Percentiles rank a stretch among this genome's conserved stretches.
Evolutionary conservation across 2,329 filamentous ascomycete genomes (phyloP).

Genomic region (Lachnellula arida): DNA sequence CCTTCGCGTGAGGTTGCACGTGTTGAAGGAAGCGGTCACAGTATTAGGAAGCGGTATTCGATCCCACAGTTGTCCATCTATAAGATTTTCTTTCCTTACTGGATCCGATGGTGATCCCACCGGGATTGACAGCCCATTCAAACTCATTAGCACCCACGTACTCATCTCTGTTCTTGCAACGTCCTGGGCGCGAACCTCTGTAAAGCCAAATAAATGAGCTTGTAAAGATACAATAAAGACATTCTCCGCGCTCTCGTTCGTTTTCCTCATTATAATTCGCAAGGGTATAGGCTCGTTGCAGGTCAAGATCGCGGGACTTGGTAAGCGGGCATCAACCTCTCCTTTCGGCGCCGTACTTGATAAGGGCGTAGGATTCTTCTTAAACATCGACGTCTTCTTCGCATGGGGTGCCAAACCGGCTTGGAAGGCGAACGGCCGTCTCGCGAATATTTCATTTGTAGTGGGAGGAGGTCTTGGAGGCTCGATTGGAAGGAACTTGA

Average conservation of each 20-base stretch:
- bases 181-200: slow-evolving; percentile 73
- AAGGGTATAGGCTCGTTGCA: slow-evolving; percentile 84
- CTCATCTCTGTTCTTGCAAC: slow-evolving; percentile 64
- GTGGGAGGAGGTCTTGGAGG: slow-evolving; percentile 66
- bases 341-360: slow-evolving; percentile 59
- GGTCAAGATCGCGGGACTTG: slow-evolving; percentile 81
- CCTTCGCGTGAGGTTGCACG: slow-evolving; percentile 77
- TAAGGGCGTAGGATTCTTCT: slow-evolving; percentile 22
- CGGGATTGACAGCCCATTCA: slow-evolving; percentile 66
- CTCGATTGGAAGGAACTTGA: slow-evolving; percentile 92
- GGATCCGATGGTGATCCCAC: slow-evolving; percentile 57
- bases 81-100: slow-evolving; percentile 60
- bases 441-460: slow-evolving; percentile 77
- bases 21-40: slow-evolving; percentile 78
- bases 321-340: slow-evolving; percentile 73
- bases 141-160: slow-evolving; percentile 71
- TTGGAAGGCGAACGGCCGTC: slow-evolving; percentile 60
- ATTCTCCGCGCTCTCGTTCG: slow-evolving; percentile 62
- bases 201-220: slow-evolving; percentile 75
- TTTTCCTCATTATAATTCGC: slow-evolving; percentile 72
- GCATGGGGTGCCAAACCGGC: slow-evolving; percentile 33
- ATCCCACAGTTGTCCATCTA: slow-evolving; percentile 71
- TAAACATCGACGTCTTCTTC: slow-evolving; percentile 28
- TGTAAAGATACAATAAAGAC: slow-evolving; percentile 76
- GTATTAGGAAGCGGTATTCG: slow-evolving; percentile 71